These are phyloP conservation scores for Acorus calamus DNA, from an alignment of 106 monocot genomes.

Conservation along the genomic window DNA sequence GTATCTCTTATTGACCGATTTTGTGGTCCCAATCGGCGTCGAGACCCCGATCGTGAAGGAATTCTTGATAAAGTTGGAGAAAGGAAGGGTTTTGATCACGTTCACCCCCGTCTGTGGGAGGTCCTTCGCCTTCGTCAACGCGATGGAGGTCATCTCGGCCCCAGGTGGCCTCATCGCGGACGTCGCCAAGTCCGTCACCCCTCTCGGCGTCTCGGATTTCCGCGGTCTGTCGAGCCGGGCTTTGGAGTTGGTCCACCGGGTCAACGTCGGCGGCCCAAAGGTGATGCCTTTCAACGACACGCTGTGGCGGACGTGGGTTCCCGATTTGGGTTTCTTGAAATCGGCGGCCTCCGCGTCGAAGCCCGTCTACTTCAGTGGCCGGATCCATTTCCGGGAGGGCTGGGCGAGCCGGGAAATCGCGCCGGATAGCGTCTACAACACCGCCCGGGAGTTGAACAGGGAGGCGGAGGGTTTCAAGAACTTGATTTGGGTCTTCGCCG, in stretches of 20 bases:
- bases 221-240: conserved; percentile 34
- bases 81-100: conserved; percentile 32
- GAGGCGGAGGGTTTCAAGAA: conserved; percentile 18
- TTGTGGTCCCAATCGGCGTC: conserved; percentile 6
- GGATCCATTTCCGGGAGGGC: conserved; percentile 39
- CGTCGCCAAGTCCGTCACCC: conserved; percentile 26
- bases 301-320: conserved; percentile 81
- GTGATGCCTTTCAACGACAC: conserved; percentile 88
- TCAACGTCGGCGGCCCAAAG: conserved; percentile 73
- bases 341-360: conserved; percentile 2
- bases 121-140: conserved; percentile 67
- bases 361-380: conserved; percentile 35
- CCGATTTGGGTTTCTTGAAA: conserved; percentile 36
- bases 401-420: conserved; percentile 71
- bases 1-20: conserved; percentile 46
- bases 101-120: conserved; percentile 37
- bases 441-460: conserved; percentile 30
- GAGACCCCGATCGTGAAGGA: conserved; percentile 47
- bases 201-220: conserved; percentile 10
- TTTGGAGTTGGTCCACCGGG: conserved; percentile 49
- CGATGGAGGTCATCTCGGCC: conserved; percentile 74
- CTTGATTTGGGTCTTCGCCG: conserved; percentile 65
- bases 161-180: conserved; percentile 46
- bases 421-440: too few relatives aligned
- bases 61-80: conserved; percentile 36